A percentile compares a stretch with the other conserved stretches of the same genome.
Conservation (phyloP, 2,329 filamentous ascomycete genomes). For the Sporothrix brunneoviolacea region DNA sequence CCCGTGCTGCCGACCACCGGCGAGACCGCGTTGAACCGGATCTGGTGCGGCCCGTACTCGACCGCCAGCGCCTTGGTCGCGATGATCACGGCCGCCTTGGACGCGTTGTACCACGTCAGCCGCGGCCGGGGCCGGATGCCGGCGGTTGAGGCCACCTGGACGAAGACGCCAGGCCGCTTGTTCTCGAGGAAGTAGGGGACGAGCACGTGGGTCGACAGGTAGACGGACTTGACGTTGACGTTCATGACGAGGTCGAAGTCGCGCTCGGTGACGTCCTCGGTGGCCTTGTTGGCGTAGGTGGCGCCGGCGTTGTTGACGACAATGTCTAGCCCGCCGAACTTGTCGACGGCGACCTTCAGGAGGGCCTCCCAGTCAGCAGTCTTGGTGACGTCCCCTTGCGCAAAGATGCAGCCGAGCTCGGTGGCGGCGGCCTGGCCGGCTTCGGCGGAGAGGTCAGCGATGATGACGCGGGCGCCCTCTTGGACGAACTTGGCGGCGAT, state of each 20-base stretch:
- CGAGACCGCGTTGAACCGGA: conserved; percentile 66
- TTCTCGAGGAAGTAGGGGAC: conserved; percentile 54
- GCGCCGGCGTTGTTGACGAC: conserved; percentile 57
- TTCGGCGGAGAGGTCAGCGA: conserved; percentile 43
- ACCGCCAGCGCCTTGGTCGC: conserved; percentile 56
- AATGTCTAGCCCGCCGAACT: conserved; percentile 48
- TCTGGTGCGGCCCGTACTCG: conserved; percentile 65
- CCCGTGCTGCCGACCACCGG: conserved; percentile 62
- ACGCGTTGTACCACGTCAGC: conserved; percentile 64
- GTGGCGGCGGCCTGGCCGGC: conserved; percentile 37
- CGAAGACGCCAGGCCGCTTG: conserved; percentile 51
- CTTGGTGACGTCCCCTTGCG: conserved; percentile 43
- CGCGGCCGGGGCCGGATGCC: conserved; percentile 54
- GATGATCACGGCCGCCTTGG: conserved; percentile 59
- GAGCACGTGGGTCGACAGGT: conserved; percentile 51
- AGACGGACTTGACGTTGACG: conserved; percentile 64
- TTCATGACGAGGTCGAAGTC: conserved; percentile 62
- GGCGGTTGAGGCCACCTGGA: conserved; percentile 61
- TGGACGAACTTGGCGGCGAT: conserved; percentile 36
- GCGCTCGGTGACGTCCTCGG: conserved; percentile 54
- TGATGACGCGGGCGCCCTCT: conserved; percentile 20
- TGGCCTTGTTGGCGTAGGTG: conserved; percentile 55
- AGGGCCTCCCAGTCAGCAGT: conserved; percentile 46
- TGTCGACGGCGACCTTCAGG: conserved; percentile 37
- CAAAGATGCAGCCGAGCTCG: conserved; percentile 36